Percentiles rank a stretch among this genome's conserved stretches.
phyloP scores from a whole-genome alignment of 2,329 filamentous ascomycete genomes.

The Colletotrichum sp. region DNA sequence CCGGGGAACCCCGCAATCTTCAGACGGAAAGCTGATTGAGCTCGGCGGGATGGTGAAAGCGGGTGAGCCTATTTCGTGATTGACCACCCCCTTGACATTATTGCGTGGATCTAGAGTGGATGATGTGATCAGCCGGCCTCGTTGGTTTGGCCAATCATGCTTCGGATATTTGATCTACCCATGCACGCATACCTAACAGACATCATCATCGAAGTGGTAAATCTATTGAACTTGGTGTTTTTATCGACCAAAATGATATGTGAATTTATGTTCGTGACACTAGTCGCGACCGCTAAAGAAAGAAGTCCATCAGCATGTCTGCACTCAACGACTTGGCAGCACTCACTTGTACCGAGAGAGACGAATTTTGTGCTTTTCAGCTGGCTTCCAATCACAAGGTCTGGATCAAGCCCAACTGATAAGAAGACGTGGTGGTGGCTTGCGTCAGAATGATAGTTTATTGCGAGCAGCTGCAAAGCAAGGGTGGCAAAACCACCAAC shows the following conservation, averaged over 20 bases:
- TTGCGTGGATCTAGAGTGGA: conserved; percentile 12
- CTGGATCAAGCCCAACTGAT: neutral
- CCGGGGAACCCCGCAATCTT: neutral
- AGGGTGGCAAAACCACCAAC: neutral
- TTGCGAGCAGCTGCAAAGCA: neutral
- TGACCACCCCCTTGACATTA: neutral
- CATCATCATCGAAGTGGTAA: neutral
- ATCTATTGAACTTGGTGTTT: neutral
- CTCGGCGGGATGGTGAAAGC: conserved; percentile 6
- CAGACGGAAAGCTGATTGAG: neutral
- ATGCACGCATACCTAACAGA: neutral
- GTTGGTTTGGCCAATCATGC: neutral
- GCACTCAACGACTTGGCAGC: neutral
- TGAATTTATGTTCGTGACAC: neutral
- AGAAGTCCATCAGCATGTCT: neutral
- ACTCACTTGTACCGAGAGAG: neutral
- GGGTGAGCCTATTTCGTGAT: conserved; percentile 20
- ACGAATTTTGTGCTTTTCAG: neutral
- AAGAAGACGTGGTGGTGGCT: neutral
- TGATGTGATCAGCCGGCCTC: conserved; percentile 5
- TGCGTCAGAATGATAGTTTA: neutral
- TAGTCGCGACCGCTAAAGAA: neutral
- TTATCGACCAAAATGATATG: neutral
- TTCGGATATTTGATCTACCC: neutral
- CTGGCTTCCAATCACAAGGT: neutral